Conservation (phyloP, 192 early-diverging fungal species). For the Coemansia sp. region DNA sequence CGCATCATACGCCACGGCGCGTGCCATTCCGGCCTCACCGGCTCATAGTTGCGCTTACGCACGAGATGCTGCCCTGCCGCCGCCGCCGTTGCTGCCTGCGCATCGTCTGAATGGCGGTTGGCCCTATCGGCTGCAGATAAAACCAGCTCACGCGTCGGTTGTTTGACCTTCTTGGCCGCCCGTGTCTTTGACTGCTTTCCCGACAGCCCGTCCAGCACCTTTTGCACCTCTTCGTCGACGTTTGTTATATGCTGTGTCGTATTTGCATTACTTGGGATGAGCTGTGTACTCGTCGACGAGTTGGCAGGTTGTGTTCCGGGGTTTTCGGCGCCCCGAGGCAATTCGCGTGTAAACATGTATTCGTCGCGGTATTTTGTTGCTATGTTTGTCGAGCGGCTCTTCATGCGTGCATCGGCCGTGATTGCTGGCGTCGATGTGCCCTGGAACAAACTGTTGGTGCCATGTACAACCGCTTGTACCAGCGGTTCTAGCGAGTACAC, state of each 20-base stretch:
- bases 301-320: neutral
- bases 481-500: slow-evolving; percentile 2
- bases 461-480: slow-evolving; percentile 7
- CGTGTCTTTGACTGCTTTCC: slow-evolving; percentile 25
- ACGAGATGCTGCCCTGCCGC: slow-evolving; percentile 45
- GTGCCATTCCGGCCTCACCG: slow-evolving; percentile 84
- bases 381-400: slow-evolving; percentile 10
- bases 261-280: neutral
- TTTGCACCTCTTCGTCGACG: slow-evolving; percentile 41
- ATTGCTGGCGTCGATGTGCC: slow-evolving; percentile 6
- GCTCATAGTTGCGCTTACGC: slow-evolving; percentile 49
- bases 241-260: neutral
- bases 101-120: neutral
- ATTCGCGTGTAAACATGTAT: slow-evolving; percentile 34
- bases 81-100: slow-evolving; percentile 2
- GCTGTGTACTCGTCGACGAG: neutral
- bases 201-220: slow-evolving; percentile 34
- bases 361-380: slow-evolving; percentile 43
- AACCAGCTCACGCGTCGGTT: slow-evolving; percentile 32
- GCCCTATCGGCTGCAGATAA: slow-evolving; percentile 22
- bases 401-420: neutral
- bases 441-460: slow-evolving; percentile 31
- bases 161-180: slow-evolving; percentile 26
- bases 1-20: slow-evolving; percentile 95
- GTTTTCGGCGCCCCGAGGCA: slow-evolving; percentile 21